A percentile compares a stretch with the other conserved stretches of the same genome.
Conservation (phyloP, 2,329 filamentous ascomycete species). For the Bretziella fagacearum region DNA sequence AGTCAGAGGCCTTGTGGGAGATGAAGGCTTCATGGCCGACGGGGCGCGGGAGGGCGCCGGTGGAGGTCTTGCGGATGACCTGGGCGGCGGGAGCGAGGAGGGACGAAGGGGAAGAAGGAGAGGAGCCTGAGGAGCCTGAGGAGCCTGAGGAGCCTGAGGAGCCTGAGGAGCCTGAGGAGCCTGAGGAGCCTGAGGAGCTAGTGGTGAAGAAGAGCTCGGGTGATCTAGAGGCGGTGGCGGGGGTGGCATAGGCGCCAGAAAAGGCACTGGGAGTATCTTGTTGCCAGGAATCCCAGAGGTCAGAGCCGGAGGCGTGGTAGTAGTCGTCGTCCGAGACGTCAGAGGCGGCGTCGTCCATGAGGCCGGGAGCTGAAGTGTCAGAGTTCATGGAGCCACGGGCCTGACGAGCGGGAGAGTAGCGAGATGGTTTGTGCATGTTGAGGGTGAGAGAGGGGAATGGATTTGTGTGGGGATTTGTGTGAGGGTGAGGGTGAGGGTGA, state of each 20-base stretch:
- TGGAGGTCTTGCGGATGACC: slow-evolving; percentile 5
- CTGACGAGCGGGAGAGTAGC: slow-evolving; percentile 16
- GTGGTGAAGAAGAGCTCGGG: slow-evolving; percentile 7
- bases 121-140: not conserved
- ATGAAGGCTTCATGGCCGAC: slow-evolving; percentile 14
- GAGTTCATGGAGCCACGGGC: slow-evolving; percentile 30
- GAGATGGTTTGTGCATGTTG: slow-evolving; percentile 11
- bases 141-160: not conserved
- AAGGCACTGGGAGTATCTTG: slow-evolving; percentile 1
- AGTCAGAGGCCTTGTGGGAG: slow-evolving; percentile 13
- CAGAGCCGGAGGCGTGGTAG: slow-evolving; percentile 29
- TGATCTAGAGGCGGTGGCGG: slow-evolving; percentile 14
- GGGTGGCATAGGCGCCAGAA: slow-evolving; percentile 3
- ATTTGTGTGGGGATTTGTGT: slow-evolving; percentile 11
- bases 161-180: not conserved
- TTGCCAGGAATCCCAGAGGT: slow-evolving; percentile 37
- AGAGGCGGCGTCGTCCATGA: slow-evolving; percentile 34
- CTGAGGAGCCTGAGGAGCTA: not conserved
- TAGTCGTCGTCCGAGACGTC: slow-evolving; percentile 36
- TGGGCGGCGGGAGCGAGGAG: not conserved
- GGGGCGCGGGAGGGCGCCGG: slow-evolving; percentile 1
- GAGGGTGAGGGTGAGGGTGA: slow-evolving; percentile 5
- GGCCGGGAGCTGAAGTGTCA: slow-evolving; percentile 29
- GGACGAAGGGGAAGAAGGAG: no score
- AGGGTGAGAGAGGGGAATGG: not conserved